Percentiles rank a stretch among this genome's conserved stretches.
These are phyloP conservation scores for Citrus australasica DNA, from an alignment of 345 rosid genomes.

Conservation along the genomic window DNA sequence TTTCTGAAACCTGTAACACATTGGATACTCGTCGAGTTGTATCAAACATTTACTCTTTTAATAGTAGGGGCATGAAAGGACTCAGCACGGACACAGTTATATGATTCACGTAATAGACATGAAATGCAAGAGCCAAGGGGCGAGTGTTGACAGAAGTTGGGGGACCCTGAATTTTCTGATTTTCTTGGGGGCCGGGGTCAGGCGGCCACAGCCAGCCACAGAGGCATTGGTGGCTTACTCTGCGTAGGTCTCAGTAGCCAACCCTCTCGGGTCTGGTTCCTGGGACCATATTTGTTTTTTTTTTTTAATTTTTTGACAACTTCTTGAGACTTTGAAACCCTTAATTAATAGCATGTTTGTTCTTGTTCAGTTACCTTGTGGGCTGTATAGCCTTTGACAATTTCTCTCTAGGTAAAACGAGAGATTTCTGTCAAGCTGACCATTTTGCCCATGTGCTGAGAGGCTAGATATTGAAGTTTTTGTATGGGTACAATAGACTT, in stretches of 20 bases:
- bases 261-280: neutral
- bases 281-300: conserved; percentile 11
- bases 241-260: neutral
- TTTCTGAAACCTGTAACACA: neutral
- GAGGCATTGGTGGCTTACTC: neutral
- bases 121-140: conserved; percentile 23
- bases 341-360: neutral
- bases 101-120: conserved; percentile 50
- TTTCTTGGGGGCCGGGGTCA: neutral
- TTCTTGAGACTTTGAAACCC: neutral
- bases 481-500: no score
- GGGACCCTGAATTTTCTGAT: conserved; percentile 14
- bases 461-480: no score
- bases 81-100: conserved; percentile 9
- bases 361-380: neutral
- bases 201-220: neutral
- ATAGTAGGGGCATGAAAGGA: conserved; percentile 15
- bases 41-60: conserved; percentile 11
- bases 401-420: neutral
- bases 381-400: neutral
- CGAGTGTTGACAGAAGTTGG: conserved; percentile 16
- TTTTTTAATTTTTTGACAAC: neutral
- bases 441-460: no score
- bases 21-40: conserved; percentile 41
- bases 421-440: neutral